Evolutionary conservation across 805 yeast species (phyloP), one percentile per base, ranked within the genome.

Genomic region (Phaffomyces opuntiae): DNA sequence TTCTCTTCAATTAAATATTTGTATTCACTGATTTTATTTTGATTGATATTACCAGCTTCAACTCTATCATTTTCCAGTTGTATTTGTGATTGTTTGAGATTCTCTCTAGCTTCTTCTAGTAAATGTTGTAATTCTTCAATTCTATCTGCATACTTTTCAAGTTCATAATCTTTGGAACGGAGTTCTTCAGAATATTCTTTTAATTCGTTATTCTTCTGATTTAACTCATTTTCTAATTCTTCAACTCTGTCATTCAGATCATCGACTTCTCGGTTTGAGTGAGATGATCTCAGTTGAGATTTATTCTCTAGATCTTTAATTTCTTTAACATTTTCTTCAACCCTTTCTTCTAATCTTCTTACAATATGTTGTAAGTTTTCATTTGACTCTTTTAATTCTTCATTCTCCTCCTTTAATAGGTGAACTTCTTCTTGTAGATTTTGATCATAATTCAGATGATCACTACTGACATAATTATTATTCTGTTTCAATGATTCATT

Each of bases 91-190:
- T 21, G 26, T 36, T 26, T 49, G 53, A 12, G 46, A 41, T n/a
- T 12, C 29, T 54, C 37, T 32, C 49, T 46, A 5, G 53, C 53
- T 3, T 49, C 46, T 35, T 33, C 19, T n/a, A 33, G 12, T 33
- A 16, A 16, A n/a, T 16, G 11, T 16, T 33, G 19, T 16, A 51
- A 44, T 25, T 48, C 49, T 11, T 59, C 59, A 27, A 62, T 40
- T 13, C 54, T 52, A 14, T 54, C 45, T 4, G 13, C 13, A 19
- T 17, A 17, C 49, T 48, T 49, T 11, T 57, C 58, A 31, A 62
- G 40, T 9, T 55, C 53, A 17, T 55, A 44, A 12, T 54, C 54
- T 42, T 45, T 52, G 3, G 47, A 48, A n/a, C 55, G 56, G 9
- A 32, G 5, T 9, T 29, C 31, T 29, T 29, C 31, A 29, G 31